Conservation (phyloP, 768 basidiomycete genomes). For the Auricularia sp. region DNA sequence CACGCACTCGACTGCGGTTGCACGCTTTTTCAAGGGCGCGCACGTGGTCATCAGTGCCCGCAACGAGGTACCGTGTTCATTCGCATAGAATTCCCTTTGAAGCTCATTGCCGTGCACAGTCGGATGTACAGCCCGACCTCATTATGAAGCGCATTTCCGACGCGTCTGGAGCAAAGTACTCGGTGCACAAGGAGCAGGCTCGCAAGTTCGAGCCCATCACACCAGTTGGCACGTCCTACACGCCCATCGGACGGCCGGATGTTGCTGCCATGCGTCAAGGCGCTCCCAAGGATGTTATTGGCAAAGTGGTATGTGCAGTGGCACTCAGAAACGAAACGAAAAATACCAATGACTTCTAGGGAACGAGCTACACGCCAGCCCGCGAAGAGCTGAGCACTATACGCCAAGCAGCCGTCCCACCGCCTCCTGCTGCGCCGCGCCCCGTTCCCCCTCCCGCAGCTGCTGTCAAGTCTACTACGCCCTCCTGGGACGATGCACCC, state of each 20-base stretch:
- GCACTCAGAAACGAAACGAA: neutral
- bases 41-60: slow-evolving; percentile 83
- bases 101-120: slow-evolving; percentile 29
- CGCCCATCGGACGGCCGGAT: slow-evolving; percentile 64
- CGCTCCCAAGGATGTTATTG: slow-evolving; percentile 14
- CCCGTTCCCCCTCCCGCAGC: slow-evolving; percentile 35
- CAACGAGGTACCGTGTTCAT: slow-evolving; percentile 52
- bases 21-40: slow-evolving; percentile 68
- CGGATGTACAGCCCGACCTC: slow-evolving; percentile 66
- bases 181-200: slow-evolving; percentile 66
- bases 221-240: slow-evolving; percentile 70
- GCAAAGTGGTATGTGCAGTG: slow-evolving; percentile 9
- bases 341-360: slow-evolving; percentile 9
- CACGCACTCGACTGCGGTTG: slow-evolving; percentile 72
- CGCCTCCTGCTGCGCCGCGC: slow-evolving; percentile 25
- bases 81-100: neutral
- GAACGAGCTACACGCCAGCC: slow-evolving; percentile 17
- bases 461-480: slow-evolving; percentile 35
- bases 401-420: slow-evolving; percentile 28
- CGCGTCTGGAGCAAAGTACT: slow-evolving; percentile 86
- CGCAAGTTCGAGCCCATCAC: slow-evolving; percentile 71
- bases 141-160: slow-evolving; percentile 85
- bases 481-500: slow-evolving; percentile 51
- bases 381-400: slow-evolving; percentile 20
- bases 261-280: slow-evolving; percentile 28